Evolutionary conservation across 1,284 basidiomycete genomes (phyloP).

Genomic region (Tilletia setariae): DNA sequence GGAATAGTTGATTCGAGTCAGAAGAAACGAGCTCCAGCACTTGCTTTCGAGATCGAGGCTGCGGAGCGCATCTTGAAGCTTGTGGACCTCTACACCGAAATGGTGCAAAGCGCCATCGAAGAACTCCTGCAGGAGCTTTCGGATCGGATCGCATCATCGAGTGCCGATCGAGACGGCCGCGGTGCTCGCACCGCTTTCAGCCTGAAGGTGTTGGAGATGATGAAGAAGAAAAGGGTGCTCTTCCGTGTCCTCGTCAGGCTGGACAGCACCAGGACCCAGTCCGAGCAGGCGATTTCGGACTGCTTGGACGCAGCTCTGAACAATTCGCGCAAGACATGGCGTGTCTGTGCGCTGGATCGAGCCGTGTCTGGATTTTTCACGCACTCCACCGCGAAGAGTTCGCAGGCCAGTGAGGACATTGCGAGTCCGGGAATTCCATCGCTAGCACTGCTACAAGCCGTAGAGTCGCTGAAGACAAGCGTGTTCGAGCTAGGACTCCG

Average conservation of each 20-base stretch:
- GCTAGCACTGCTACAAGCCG: background rate
- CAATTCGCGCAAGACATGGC: background rate
- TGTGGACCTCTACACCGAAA: background rate
- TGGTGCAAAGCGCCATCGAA: background rate
- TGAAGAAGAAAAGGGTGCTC: background rate
- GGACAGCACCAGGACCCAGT: background rate
- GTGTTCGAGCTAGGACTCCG: conserved; percentile 6
- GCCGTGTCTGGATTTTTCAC: background rate
- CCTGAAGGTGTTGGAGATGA: background rate
- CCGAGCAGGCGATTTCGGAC: background rate
- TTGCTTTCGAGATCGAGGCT: background rate
- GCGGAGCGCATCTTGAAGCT: background rate
- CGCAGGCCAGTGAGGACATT: background rate
- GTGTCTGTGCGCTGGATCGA: background rate
- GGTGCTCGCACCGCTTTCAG: background rate
- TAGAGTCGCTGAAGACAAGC: background rate
- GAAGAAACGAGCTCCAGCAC: background rate
- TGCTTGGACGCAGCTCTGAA: background rate
- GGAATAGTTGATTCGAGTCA: background rate
- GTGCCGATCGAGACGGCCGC: background rate
- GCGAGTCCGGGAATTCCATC: background rate
- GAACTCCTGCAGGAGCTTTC: background rate
- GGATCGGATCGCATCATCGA: background rate
- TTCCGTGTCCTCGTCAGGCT: background rate
- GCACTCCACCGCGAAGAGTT: no score